Percentiles rank a stretch among this genome's conserved stretches.
phyloP scores from a whole-genome alignment of 2,329 filamentous ascomycete genomes.

The Trichophyton schoenleinii region DNA sequence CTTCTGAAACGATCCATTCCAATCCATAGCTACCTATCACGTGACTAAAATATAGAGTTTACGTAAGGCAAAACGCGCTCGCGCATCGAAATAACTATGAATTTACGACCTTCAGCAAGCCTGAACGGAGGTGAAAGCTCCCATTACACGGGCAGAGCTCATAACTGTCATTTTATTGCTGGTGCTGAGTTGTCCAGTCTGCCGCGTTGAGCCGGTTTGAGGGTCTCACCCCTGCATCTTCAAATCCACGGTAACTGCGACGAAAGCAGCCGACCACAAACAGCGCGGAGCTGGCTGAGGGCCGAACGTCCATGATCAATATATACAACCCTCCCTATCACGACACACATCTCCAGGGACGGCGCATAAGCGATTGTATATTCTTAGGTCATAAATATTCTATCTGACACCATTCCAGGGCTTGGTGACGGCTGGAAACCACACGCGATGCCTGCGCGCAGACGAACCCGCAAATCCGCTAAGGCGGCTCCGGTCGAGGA shows the following conservation, averaged over 20 bases:
- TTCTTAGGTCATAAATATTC: neutral
- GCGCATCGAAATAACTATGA: neutral
- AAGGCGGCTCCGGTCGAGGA: conserved; percentile 19
- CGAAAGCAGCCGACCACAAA: neutral
- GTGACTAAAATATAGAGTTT: neutral
- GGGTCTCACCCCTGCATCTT: neutral
- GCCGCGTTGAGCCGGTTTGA: neutral
- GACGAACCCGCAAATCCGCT: conserved; percentile 26
- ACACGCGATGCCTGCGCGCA: conserved; percentile 33
- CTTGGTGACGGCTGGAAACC: neutral
- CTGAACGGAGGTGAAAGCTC: neutral
- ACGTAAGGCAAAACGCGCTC: conserved; percentile 1
- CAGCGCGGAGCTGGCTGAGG: neutral
- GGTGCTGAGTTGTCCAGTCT: neutral
- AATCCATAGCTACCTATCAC: neutral
- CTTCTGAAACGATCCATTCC: no score
- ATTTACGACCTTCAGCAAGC: neutral
- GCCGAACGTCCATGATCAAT: neutral
- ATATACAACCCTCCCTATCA: neutral
- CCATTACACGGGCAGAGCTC: neutral
- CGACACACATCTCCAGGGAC: neutral
- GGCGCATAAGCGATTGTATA: neutral
- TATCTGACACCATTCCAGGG: neutral
- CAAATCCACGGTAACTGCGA: neutral
- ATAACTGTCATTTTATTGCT: neutral